Evolutionary conservation across 108 stramenopile species (phyloP).

Genomic region (Poteriospumella lacustris): DNA sequence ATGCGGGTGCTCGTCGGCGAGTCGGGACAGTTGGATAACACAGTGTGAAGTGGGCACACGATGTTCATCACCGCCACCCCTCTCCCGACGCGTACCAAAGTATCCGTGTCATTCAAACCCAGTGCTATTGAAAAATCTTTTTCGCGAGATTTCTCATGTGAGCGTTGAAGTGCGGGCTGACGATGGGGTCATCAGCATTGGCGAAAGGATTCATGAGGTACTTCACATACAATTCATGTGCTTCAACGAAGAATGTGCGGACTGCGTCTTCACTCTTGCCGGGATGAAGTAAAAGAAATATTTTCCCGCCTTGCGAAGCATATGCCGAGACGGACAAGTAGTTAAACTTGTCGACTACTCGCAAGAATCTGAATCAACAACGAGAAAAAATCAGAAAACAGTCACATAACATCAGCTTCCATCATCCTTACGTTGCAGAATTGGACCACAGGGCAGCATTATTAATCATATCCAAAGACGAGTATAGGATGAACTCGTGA

Average conservation of each 20-base stretch:
- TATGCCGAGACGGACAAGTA: conserved; percentile 10
- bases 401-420: too few relatives aligned
- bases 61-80: too few relatives aligned
- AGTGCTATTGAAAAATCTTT: too few relatives aligned
- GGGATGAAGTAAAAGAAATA: background rate
- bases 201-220: conserved; percentile 12
- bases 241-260: conserved; percentile 12
- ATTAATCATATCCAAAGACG: conserved; percentile 1
- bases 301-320: conserved; percentile 18
- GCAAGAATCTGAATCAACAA: conserved; percentile 10
- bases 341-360: conserved; percentile 23
- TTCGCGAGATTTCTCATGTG: background rate
- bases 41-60: too few relatives aligned
- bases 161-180: background rate
- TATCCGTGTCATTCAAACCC: too few relatives aligned
- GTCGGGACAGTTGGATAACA: too few relatives aligned
- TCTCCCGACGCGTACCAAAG: too few relatives aligned
- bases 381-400: background rate
- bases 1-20: too few relatives aligned
- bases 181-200: background rate
- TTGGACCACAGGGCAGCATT: conserved; percentile 19
- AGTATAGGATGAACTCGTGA: conserved; percentile 20
- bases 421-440: conserved; percentile 23
- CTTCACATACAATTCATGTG: conserved; percentile 19
- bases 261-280: conserved; percentile 27